These are phyloP conservation scores for Arthrobotrys entomopaga DNA, from an alignment of 2,329 filamentous ascomycete genomes.

Conservation along the genomic window DNA sequence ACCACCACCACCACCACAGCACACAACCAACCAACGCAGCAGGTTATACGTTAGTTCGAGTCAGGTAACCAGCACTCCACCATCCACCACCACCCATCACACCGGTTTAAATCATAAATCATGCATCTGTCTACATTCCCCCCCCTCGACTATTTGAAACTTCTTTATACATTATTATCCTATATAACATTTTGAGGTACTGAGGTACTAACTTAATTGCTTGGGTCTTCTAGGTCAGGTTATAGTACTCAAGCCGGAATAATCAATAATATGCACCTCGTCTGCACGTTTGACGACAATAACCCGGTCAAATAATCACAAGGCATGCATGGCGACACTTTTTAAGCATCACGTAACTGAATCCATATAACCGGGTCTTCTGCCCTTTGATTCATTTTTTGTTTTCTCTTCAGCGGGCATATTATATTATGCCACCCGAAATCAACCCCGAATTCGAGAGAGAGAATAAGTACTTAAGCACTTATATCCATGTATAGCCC, in stretches of 20 bases:
- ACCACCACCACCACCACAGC: conserved; percentile 26
- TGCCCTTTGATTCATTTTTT: too few relatives aligned
- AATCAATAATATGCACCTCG: conserved; percentile 6
- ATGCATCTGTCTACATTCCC: background rate
- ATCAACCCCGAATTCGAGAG: too few relatives aligned
- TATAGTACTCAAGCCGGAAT: conserved; percentile 6
- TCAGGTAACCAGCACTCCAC: background rate
- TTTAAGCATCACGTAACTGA: too few relatives aligned
- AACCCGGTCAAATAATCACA: background rate
- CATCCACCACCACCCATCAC: too few relatives aligned
- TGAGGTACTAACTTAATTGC: background rate
- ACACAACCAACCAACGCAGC: background rate
- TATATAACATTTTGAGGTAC: too few relatives aligned
- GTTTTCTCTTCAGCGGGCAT: too few relatives aligned
- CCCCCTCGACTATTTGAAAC: conserved; percentile 36
- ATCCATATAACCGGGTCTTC: too few relatives aligned
- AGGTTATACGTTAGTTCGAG: background rate
- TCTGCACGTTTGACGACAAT: background rate
- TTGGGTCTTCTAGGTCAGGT: background rate
- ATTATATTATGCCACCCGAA: too few relatives aligned
- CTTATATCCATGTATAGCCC: background rate
- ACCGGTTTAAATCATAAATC: too few relatives aligned
- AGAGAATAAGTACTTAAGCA: too few relatives aligned
- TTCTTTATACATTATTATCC: background rate
- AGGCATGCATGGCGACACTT: too few relatives aligned